These are phyloP conservation scores for Drechslerella stenobrocha DNA, from an alignment of 2,329 filamentous ascomycete species.

Conservation along the genomic window DNA sequence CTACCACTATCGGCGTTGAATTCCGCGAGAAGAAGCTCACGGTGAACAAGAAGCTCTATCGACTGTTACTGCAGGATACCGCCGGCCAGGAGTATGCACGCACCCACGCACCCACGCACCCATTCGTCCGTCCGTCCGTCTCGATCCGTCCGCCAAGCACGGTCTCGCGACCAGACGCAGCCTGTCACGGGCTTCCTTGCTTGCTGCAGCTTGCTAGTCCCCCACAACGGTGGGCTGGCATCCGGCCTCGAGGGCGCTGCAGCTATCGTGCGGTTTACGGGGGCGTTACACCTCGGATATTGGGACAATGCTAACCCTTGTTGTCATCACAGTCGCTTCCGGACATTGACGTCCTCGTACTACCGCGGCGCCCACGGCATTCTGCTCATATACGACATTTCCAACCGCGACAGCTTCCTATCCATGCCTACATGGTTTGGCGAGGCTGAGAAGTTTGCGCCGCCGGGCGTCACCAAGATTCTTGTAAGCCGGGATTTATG, in stretches of 20 bases:
- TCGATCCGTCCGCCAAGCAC: no score
- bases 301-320: no score
- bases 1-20: constrained; percentile 64
- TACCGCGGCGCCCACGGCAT: constrained; percentile 61
- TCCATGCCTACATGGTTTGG: constrained; percentile 63
- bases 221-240: no score
- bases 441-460: constrained; percentile 61
- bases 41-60: constrained; percentile 61
- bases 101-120: no score
- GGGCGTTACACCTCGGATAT: no score
- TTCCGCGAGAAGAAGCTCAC: constrained; percentile 64
- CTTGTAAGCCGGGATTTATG: constrained; percentile 55
- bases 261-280: no score
- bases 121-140: no score
- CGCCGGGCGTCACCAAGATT: constrained; percentile 60
- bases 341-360: constrained; percentile 61
- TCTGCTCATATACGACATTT: constrained; percentile 61
- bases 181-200: background rate
- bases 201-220: no score
- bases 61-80: constrained; percentile 62
- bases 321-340: constrained; percentile 59
- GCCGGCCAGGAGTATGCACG: constrained; percentile 53
- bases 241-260: no score
- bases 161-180: no score
- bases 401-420: constrained; percentile 60